phyloP scores from a whole-genome alignment of 495 filamentous ascomycete genomes.

The Podospora appendiculata region DNA sequence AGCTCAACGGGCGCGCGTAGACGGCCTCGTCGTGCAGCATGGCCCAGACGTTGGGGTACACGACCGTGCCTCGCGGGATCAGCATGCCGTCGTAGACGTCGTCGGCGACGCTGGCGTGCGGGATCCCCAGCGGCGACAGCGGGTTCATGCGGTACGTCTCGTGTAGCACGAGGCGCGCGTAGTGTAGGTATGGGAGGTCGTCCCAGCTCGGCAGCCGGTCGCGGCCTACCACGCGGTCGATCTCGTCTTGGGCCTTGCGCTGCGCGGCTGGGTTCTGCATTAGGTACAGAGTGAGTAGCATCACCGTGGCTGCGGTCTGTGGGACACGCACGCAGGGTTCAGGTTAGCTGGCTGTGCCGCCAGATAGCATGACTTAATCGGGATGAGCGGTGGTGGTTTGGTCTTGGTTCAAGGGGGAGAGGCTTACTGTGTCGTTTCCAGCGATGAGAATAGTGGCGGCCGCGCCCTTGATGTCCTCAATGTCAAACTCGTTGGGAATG shows the following conservation, averaged over 20 bases:
- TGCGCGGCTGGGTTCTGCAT: conserved; percentile 40
- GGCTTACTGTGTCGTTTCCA: conserved; percentile 39
- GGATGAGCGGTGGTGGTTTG: background rate
- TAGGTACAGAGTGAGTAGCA: conserved; percentile 33
- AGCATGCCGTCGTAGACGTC: conserved; percentile 43
- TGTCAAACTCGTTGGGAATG: conserved; percentile 25
- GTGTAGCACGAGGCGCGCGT: conserved; percentile 43
- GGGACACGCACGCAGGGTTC: too few species aligned
- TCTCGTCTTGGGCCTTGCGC: conserved; percentile 47
- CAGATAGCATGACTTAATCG: too few species aligned
- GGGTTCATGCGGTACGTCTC: conserved; percentile 58
- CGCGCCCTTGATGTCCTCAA: conserved; percentile 42
- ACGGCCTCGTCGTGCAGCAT: conserved; percentile 34
- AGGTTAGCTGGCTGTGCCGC: background rate
- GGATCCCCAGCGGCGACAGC: conserved; percentile 50
- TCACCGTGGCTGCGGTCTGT: conserved; percentile 31
- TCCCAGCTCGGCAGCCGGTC: conserved; percentile 41
- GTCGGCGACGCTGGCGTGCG: conserved; percentile 47
- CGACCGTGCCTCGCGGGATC: conserved; percentile 38
- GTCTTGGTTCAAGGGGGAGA: background rate
- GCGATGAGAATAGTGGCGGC: conserved; percentile 43
- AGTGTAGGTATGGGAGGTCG: conserved; percentile 44
- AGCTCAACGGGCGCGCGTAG: conserved; percentile 32
- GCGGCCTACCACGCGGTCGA: conserved; percentile 44
- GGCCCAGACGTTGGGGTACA: conserved; percentile 40